A percentile compares a stretch with the other conserved stretches of the same genome.
Evolutionary conservation across 345 rosid species (phyloP).

Genomic region (Angophora floribunda): DNA sequence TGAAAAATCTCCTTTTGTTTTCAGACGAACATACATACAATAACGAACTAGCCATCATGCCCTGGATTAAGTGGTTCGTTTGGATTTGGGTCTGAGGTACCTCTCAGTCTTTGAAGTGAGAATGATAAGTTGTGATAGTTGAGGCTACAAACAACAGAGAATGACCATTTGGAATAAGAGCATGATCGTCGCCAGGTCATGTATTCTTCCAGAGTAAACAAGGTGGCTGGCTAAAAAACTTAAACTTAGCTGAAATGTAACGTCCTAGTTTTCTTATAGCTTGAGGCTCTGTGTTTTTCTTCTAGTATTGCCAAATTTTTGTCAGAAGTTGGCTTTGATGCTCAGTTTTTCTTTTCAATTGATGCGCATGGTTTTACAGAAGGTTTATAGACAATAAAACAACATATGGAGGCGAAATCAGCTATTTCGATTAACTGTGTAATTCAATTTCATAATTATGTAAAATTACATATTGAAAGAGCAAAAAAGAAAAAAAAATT

Average conservation of each 20-base stretch:
- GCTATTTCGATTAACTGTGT: neutral
- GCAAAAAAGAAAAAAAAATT: neutral
- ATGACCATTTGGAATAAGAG: conserved; percentile 70
- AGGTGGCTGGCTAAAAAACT: conserved; percentile 24
- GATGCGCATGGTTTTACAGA: neutral
- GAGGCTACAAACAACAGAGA: conserved; percentile 85
- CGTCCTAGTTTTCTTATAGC: neutral
- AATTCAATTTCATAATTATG: neutral
- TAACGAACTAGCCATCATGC: conserved; percentile 91
- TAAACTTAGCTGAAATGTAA: neutral
- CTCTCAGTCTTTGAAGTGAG: conserved; percentile 82
- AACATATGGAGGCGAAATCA: neutral
- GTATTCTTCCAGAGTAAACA: conserved; percentile 83
- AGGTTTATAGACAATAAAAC: neutral
- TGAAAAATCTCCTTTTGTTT: neutral
- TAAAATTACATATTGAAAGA: neutral
- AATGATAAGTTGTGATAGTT: conserved; percentile 62
- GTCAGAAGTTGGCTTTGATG: neutral
- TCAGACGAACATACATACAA: conserved; percentile 79
- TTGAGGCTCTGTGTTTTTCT: neutral
- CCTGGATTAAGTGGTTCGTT: conserved; percentile 54
- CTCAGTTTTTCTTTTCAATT: neutral
- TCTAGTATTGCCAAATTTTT: neutral
- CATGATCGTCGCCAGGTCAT: conserved; percentile 69
- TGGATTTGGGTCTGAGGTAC: conserved; percentile 82